Percentiles rank a stretch among this genome's conserved stretches.
phyloP scores from a whole-genome alignment of 495 filamentous ascomycete genomes.

The Aspergillus olivimuriae region DNA sequence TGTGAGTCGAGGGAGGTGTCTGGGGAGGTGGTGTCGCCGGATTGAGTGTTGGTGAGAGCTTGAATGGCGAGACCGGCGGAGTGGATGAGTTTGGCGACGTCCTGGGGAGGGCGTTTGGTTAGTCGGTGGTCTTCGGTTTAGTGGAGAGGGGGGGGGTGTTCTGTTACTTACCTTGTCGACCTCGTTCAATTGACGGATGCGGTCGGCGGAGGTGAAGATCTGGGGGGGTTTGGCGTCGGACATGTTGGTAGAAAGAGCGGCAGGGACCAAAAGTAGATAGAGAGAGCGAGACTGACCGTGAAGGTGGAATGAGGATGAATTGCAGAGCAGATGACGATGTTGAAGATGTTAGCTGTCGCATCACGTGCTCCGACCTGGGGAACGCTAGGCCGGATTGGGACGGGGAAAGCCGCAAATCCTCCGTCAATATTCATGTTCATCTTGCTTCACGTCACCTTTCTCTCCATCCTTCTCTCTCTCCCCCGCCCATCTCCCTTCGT shows the following conservation, averaged over 20 bases:
- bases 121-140: neutral
- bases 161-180: conserved; percentile 57
- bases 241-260: conserved; percentile 11
- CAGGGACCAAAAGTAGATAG: no score
- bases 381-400: no score
- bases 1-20: conserved; percentile 44
- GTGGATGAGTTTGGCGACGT: conserved; percentile 55
- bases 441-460: no score
- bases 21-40: conserved; percentile 23
- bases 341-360: no score
- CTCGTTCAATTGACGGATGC: conserved; percentile 69
- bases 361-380: conserved; percentile 20
- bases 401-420: no score
- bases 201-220: conserved; percentile 57
- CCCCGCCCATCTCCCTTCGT: neutral
- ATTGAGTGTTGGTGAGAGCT: conserved; percentile 52
- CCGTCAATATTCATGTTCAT: no score
- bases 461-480: conserved; percentile 3
- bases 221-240: conserved; percentile 11
- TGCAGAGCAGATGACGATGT: no score
- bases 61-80: conserved; percentile 64
- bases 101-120: conserved; percentile 20
- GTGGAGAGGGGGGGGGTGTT: neutral
- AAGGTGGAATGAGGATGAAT: no score
- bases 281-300: no score